These are phyloP conservation scores for Erysimum cheiri DNA, from an alignment of 441 rosid genomes.

Conservation along the genomic window DNA sequence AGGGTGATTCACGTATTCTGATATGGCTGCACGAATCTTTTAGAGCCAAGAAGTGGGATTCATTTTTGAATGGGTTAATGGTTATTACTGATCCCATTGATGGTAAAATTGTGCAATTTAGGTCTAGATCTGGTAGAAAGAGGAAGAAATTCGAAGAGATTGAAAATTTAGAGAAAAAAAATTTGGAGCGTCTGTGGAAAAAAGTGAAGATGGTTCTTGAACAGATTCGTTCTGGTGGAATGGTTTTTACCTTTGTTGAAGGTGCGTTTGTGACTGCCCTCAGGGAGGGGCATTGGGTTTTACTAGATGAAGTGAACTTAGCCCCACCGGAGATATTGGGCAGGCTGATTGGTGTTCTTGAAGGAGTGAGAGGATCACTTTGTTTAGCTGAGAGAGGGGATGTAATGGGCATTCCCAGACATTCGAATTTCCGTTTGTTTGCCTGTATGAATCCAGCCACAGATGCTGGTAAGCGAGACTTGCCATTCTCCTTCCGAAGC, in stretches of 20 bases:
- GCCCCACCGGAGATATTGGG: constrained; percentile 98
- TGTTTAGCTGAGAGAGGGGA: constrained; percentile 99
- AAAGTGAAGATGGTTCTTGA: constrained; percentile 62
- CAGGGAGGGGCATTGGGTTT: constrained; percentile 91
- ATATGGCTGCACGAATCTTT: no score
- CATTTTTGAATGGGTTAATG: constrained; percentile 57
- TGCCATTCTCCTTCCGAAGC: constrained; percentile 77
- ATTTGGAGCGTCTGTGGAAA: constrained; percentile 62
- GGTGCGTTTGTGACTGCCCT: constrained; percentile 96
- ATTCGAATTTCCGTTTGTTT: constrained; percentile 85
- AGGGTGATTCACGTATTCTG: no score
- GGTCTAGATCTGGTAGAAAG: constrained; percentile 61
- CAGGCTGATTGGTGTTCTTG: constrained; percentile 93
- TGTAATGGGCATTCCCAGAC: constrained; percentile 69
- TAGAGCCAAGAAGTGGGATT: constrained; percentile 68
- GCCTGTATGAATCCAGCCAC: constrained; percentile 99
- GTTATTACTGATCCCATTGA: constrained; percentile 49
- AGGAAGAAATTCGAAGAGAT: constrained; percentile 66
- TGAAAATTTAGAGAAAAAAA: constrained; percentile 68
- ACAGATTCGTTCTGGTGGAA: constrained; percentile 78
- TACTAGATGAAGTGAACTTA: constrained; percentile 98
- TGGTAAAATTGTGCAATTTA: constrained; percentile 40
- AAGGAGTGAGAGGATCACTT: constrained; percentile 90
- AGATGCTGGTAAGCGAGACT: constrained; percentile 98
- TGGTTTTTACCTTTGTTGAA: constrained; percentile 94